A percentile compares a stretch with the other conserved stretches of the same genome.
Conservation (phyloP, 768 basidiomycete genomes). For the Leccinum pellstonianum region DNA sequence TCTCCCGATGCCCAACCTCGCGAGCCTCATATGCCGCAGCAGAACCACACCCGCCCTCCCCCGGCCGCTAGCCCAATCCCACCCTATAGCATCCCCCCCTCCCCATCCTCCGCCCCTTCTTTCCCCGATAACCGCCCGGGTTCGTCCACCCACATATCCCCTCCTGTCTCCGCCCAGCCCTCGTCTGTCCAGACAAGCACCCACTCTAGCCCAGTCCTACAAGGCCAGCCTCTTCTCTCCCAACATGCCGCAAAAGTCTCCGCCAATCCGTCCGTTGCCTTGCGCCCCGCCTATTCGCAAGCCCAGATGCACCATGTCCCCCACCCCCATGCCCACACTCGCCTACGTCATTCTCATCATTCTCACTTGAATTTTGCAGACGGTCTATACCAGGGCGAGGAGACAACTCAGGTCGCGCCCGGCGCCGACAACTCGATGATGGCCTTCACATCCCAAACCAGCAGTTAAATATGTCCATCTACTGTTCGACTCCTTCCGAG, state of each 20-base stretch:
- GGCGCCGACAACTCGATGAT: constrained; percentile 46
- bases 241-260: constrained; percentile 32
- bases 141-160: constrained; percentile 17
- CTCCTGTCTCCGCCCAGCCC: constrained; percentile 21
- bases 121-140: constrained; percentile 17
- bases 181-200: constrained; percentile 22
- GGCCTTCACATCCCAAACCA: constrained; percentile 42
- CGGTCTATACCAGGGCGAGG: constrained; percentile 34
- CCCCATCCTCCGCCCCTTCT: constrained; percentile 20
- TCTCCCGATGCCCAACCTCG: constrained; percentile 14
- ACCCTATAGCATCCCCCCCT: constrained; percentile 24
- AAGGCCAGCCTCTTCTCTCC: constrained; percentile 18
- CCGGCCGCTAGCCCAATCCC: constrained; percentile 17
- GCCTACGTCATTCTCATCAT: constrained; percentile 66
- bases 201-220: constrained; percentile 20
- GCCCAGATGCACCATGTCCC: constrained; percentile 78
- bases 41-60: constrained; percentile 18
- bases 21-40: constrained; percentile 13
- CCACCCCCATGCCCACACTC: constrained; percentile 75
- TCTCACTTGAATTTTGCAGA: constrained; percentile 49
- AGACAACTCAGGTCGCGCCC: constrained; percentile 26
- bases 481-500: neutral
- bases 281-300: constrained; percentile 58
- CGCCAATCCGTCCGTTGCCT: constrained; percentile 41
- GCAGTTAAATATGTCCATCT: constrained; percentile 16